phyloP scores from a whole-genome alignment of 805 yeast species.

The Zygosaccharomyces lentus region DNA sequence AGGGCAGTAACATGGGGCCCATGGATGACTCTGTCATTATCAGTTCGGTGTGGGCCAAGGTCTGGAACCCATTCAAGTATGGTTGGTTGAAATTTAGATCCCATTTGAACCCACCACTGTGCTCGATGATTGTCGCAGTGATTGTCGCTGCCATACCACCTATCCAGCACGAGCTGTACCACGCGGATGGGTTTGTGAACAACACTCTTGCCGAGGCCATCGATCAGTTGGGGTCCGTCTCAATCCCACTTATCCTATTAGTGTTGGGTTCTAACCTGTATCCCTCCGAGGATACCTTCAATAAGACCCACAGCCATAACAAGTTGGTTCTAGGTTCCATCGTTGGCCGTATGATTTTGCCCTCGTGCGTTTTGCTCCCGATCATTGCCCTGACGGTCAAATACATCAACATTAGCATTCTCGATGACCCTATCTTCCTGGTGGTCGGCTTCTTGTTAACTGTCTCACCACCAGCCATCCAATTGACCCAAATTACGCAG shows the following conservation, averaged over 20 bases:
- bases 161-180: slow-evolving; percentile 54
- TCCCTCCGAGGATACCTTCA: slow-evolving; percentile 65
- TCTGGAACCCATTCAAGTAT: slow-evolving; percentile 9
- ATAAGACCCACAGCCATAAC: slow-evolving; percentile 57
- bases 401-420: slow-evolving; percentile 57
- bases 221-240: slow-evolving; percentile 63
- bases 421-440: slow-evolving; percentile 77
- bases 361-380: slow-evolving; percentile 65
- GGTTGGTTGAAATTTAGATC: slow-evolving; percentile 31
- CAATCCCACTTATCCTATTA: slow-evolving; percentile 70
- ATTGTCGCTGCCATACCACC: slow-evolving; percentile 63
- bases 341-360: slow-evolving; percentile 72
- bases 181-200: slow-evolving; percentile 55
- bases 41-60: slow-evolving; percentile 17
- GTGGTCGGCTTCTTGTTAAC: slow-evolving; percentile 73
- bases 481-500: slow-evolving; percentile 75
- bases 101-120: slow-evolving; percentile 78
- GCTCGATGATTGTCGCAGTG: slow-evolving; percentile 67
- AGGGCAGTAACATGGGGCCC: background rate
- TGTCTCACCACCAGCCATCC: slow-evolving; percentile 80
- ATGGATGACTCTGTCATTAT: slow-evolving; percentile 5
- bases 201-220: slow-evolving; percentile 64
- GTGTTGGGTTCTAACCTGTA: slow-evolving; percentile 75
- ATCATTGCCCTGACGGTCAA: slow-evolving; percentile 60
- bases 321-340: slow-evolving; percentile 65